Evolutionary conservation across 306 rosid species (phyloP).

Genomic region (Rosa multiflora): DNA sequence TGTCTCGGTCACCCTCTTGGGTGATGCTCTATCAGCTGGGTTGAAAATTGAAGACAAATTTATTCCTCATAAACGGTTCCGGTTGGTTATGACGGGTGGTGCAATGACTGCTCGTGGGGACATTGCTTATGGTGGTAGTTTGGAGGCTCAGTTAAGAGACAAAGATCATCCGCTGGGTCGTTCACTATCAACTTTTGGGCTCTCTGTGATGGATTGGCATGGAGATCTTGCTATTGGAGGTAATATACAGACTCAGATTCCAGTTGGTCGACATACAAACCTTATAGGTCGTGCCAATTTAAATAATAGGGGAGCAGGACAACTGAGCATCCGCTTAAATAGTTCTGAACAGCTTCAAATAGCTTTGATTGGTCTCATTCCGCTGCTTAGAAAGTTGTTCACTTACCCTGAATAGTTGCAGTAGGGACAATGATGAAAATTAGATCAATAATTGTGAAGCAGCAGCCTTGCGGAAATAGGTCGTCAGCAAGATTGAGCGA

Average conservation of each 20-base stretch:
- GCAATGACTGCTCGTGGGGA: constrained; percentile 88
- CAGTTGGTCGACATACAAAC: constrained; percentile 73
- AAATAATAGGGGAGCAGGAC: constrained; percentile 95
- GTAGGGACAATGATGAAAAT: constrained; percentile 49
- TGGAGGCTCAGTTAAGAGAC: constrained; percentile 95
- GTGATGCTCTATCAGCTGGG: constrained; percentile 84
- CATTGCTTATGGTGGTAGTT: constrained; percentile 89
- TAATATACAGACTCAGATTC: constrained; percentile 88
- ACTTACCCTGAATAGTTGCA: constrained; percentile 60
- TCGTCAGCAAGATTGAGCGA: constrained; percentile 26
- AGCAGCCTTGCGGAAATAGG: constrained; percentile 41
- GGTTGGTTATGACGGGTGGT: constrained; percentile 71
- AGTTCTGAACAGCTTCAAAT: constrained; percentile 94
- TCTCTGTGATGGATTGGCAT: constrained; percentile 97
- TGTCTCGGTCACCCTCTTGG: constrained; percentile 69
- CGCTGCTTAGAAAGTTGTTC: constrained; percentile 57
- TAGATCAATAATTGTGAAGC: constrained; percentile 33
- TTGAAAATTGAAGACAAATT: constrained; percentile 82
- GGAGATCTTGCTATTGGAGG: constrained; percentile 97
- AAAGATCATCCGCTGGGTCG: constrained; percentile 88
- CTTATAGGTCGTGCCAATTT: constrained; percentile 77
- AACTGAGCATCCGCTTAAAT: constrained; percentile 78
- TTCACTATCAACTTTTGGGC: constrained; percentile 75
- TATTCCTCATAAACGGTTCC: constrained; percentile 75
- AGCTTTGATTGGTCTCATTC: constrained; percentile 70